Conservation (phyloP, 169 alveolate genomes). For the Plasmodium knowlesi region DNA sequence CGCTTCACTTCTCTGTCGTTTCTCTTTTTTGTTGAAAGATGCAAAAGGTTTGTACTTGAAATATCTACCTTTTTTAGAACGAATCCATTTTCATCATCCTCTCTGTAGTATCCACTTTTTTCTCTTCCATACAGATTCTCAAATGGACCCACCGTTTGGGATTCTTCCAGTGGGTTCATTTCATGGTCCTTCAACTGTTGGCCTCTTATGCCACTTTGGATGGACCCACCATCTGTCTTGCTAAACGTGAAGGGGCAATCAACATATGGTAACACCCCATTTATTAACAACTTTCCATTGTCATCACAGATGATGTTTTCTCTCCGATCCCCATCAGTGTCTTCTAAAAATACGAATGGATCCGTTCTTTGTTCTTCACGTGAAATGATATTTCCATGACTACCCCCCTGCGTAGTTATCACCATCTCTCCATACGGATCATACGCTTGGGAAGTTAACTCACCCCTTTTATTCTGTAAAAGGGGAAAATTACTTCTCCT, state of each 20-base stretch:
- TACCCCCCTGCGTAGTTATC: not conserved
- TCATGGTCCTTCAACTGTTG: not conserved
- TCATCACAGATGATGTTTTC: not conserved
- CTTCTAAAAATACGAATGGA: not conserved
- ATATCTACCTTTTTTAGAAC: not conserved
- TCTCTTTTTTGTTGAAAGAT: not conserved
- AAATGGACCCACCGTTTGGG: not conserved
- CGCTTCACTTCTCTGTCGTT: not conserved
- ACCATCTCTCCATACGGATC: not conserved
- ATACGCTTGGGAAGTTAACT: not conserved
- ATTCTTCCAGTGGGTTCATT: not conserved
- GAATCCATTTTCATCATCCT: not conserved
- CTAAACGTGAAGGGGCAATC: not conserved
- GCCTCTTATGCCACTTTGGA: not conserved
- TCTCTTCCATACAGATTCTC: not conserved
- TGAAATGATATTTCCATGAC: not conserved
- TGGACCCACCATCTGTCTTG: not conserved
- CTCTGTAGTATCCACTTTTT: not conserved
- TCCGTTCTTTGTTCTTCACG: not conserved
- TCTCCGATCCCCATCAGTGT: not conserved
- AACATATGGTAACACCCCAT: not conserved
- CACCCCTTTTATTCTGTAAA: not conserved
- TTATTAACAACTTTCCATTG: not conserved
- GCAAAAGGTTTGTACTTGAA: not conserved
- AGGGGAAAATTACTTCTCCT: not conserved